Conservation (phyloP, 345 rosid species). For the Streptanthus diversifolius region DNA sequence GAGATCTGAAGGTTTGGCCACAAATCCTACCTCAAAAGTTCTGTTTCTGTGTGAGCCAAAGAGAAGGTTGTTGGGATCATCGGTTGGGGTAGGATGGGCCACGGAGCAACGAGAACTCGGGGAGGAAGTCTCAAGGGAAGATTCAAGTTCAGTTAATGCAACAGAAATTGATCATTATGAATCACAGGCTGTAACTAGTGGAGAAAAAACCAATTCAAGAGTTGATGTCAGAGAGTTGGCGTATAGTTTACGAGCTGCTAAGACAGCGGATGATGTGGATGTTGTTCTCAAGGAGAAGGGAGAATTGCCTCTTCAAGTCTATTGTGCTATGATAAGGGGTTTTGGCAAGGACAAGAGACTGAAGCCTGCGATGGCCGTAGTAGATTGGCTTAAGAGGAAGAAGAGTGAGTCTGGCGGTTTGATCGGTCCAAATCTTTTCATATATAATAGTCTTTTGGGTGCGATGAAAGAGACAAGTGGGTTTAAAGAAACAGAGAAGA, state of each 20-base stretch:
- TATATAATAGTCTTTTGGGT: conserved; percentile 74
- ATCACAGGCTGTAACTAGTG: conserved; percentile 19
- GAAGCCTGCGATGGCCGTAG: conserved; percentile 64
- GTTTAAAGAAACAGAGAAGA: conserved; percentile 46
- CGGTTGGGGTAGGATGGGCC: conserved; percentile 52
- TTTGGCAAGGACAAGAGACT: conserved; percentile 64
- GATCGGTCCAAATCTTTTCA: conserved; percentile 62
- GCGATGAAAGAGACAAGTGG: conserved; percentile 57
- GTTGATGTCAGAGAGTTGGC: conserved; percentile 61
- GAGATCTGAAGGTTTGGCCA: conserved; percentile 21
- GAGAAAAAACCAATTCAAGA: conserved; percentile 34
- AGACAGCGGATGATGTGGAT: conserved; percentile 72
- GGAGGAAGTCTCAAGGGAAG: conserved; percentile 37
- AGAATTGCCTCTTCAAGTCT: conserved; percentile 64
- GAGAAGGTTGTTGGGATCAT: conserved; percentile 28
- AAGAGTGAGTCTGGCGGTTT: conserved; percentile 53
- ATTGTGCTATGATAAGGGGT: conserved; percentile 60
- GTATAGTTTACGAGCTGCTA: conserved; percentile 47
- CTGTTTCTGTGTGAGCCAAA: conserved; percentile 37
- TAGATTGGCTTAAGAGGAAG: conserved; percentile 81
- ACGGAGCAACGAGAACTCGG: conserved; percentile 51
- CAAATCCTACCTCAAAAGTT: conserved; percentile 31
- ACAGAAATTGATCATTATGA: conserved; percentile 24
- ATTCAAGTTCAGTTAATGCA: conserved; percentile 27
- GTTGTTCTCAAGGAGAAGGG: conserved; percentile 62